Evolutionary conservation across 768 basidiomycete species (phyloP), one percentile per base, ranked within the genome.

Genomic region (Termitomyces eurrhizus): DNA sequence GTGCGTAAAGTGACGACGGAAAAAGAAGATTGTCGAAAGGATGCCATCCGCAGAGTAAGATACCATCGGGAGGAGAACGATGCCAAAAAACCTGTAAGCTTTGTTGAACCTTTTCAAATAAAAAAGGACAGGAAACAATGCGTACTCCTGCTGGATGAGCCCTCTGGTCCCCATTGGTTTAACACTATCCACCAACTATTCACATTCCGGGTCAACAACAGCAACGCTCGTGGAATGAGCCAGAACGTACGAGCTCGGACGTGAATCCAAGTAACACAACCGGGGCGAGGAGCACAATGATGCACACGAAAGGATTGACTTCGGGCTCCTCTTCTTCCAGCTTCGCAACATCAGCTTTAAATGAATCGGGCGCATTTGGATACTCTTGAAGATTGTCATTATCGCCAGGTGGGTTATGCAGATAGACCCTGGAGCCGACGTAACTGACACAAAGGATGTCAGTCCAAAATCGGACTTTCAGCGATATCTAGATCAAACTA

Each of bases 1-100:
- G 52, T 76, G 73, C 44, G 73, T 72, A 42, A 80, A 7, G 51
- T 75, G 62, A 48, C 75, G 75, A n/a, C 77, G 79, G 41, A 80
- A 36, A 70, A 86, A 88, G 72, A 80, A 86, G 13, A 78, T 73
- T 26, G 82, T 70, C 0, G 87, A 82, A 44, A 90, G 76, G 29
- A 81, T 71, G 41, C 84, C 89, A 67, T 90, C 88, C 2, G 86
- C 88, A 3, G 86, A 82, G 71, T 86, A 92, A 3, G 89, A 89
- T 9, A 89, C 81, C 54, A 90, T 71, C 0, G 90, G 89, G 1
- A 92, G 78, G 16, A 90, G 75, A 52, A 90, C 77, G 54, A 91
- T 73, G 6, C 89, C 89, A 66, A 90, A 89, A 83, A 83, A 90
- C 66, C 86, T 88, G 41, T n/a, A 50, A n/a, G 11, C 13, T 50